Evolutionary conservation across 2,329 filamentous ascomycete genomes (phyloP).

Genomic region (Aspergillus quadrilineatus): DNA sequence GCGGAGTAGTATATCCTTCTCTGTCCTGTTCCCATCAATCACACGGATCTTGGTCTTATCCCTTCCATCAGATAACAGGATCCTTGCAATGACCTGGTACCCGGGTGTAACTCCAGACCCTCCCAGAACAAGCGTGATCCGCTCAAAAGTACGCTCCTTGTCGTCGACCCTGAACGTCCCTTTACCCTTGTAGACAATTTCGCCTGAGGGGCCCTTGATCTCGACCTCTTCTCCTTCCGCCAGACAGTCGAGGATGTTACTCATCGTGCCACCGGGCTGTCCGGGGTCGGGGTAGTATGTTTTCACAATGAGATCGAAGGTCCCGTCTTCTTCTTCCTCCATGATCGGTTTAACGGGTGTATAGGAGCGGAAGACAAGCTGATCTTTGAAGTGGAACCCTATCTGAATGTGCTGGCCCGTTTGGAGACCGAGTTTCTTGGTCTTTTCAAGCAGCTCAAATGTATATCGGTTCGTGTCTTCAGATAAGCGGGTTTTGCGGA

Average conservation of each 20-base stretch:
- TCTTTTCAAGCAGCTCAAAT: conserved; percentile 22
- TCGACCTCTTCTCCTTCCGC: conserved; percentile 51
- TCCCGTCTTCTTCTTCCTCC: conserved; percentile 41
- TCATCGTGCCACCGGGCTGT: conserved; percentile 56
- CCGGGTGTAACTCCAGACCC: conserved; percentile 55
- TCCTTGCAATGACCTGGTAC: conserved; percentile 50
- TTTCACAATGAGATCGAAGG: conserved; percentile 52
- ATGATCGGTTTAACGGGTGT: conserved; percentile 52
- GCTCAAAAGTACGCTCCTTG: conserved; percentile 43
- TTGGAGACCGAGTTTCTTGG: conserved; percentile 45
- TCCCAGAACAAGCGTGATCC: conserved; percentile 51
- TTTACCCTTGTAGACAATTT: conserved; percentile 51
- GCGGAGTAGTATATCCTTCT: conserved; percentile 18
- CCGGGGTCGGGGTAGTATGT: conserved; percentile 51
- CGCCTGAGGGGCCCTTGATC: conserved; percentile 52
- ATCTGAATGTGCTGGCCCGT: conserved; percentile 56
- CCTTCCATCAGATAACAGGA: conserved; percentile 41
- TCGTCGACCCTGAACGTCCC: conserved; percentile 49
- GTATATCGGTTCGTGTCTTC: conserved; percentile 33
- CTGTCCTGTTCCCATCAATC: conserved; percentile 8
- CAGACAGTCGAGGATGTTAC: conserved; percentile 54
- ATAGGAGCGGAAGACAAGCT: conserved; percentile 53
- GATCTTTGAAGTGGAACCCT: conserved; percentile 54
- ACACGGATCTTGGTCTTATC: conserved; percentile 33
- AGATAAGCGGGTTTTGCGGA: conserved; percentile 43